Base-by-base conservation (phyloP, 1,284 basidiomycete genomes). In the Leccinum cinnamomeum region DNA sequence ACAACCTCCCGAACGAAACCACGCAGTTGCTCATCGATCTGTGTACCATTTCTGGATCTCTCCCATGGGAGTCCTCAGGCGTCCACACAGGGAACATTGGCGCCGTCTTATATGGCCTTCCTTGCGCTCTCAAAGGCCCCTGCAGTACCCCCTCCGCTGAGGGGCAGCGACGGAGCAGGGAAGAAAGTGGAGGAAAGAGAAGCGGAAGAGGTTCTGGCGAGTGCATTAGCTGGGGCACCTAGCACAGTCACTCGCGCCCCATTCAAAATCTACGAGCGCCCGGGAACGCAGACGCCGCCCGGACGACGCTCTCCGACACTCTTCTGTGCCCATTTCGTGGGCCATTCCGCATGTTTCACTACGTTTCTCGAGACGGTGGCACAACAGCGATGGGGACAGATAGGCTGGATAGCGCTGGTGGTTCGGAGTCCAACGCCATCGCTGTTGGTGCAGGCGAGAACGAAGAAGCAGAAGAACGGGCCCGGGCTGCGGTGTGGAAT, bases 301-400 rank as follows among this genome's bases (percentile, higher is more conserved):
- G 84, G 85, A 63, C 81, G 87, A 0, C 91, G 95, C 0, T 94
- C 94, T 0, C 95, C 96, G 0, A 82, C 89, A 2, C 81, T 91
- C 39, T 98, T 95, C 76, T 98, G 98, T 71, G 89, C 96, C 0
- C 94, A 97, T 75, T 99, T 98, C 68, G 90, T 98, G 48, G 93
- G 96, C 69, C 94, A 97, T 70, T 88, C 90, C 63, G 81, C 82
- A 2, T 86, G 92, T 56, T 56, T 56, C 14, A 56, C 55, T 37
- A 41, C 23, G 2, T 99, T 98, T 76, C 83, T 99, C 7, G 96
- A 99, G 78, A 88, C 88, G 1, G 90, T 99, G 12, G 93, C 94
- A 1, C 73, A 80, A 53, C 83, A 85, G 20, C 81, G 95, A 11
- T 98, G 94, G 94, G 86, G 28, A 10, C 93, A 96, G 72, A 82